Percentiles rank a stretch among this genome's conserved stretches.
Evolutionary conservation across 2,329 filamentous ascomycete genomes (phyloP).

Genomic region (Nemania serpens): DNA sequence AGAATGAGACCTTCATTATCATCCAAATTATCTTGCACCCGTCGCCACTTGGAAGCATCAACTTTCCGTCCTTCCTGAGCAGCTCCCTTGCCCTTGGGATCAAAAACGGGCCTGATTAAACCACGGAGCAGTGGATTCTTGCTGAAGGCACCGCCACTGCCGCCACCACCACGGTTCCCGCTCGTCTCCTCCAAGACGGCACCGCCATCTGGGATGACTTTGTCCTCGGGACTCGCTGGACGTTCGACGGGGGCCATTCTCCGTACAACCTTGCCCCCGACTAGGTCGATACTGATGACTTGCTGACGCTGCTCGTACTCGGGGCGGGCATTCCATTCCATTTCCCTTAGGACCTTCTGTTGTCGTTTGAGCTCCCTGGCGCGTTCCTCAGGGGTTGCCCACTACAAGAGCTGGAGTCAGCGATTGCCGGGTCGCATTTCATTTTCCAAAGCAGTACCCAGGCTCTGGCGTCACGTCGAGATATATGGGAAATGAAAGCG

Average conservation of each 20-base stretch:
- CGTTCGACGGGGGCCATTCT: constrained; percentile 69
- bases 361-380: constrained; percentile 84
- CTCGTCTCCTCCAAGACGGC: constrained; percentile 41
- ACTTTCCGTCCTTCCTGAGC: constrained; percentile 50
- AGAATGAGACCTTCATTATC: constrained; percentile 60
- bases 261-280: constrained; percentile 75
- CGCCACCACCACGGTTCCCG: constrained; percentile 42
- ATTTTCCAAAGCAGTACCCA: background rate
- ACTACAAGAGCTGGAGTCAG: constrained; percentile 44
- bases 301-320: constrained; percentile 89
- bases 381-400: constrained; percentile 82
- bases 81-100: constrained; percentile 57
- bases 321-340: constrained; percentile 82
- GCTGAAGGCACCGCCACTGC: constrained; percentile 65
- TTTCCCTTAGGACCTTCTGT: constrained; percentile 79
- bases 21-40: constrained; percentile 64
- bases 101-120: constrained; percentile 67
- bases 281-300: constrained; percentile 83
- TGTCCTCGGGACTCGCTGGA: constrained; percentile 58
- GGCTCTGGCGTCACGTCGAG: background rate
- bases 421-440: background rate
- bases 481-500: background rate
- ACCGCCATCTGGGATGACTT: constrained; percentile 32
- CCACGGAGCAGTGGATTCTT: constrained; percentile 69
- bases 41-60: constrained; percentile 56